Base-by-base conservation (phyloP, 2,329 filamentous ascomycete species). In the Cercospora beticola region DNA sequence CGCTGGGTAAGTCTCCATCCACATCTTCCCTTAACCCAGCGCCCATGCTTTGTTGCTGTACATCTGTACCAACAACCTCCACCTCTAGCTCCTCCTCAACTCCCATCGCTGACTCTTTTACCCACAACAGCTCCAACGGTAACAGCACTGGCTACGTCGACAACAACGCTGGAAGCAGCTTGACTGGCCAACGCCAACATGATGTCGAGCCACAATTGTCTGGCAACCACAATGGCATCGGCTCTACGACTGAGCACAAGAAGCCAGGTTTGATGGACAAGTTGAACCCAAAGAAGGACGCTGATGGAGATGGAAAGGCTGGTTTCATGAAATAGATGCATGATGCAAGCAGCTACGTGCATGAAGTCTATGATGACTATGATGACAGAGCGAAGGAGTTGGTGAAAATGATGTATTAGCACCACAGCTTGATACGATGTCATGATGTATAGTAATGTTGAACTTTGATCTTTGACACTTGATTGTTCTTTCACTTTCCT, bases 221-320 rank as follows among this genome's bases (percentile, higher is more conserved):
- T n/a, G 66, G 66, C 33, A 52, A 33, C 46, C 30, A 68, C 66
- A 65, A 66, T 6, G 18, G 36, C 43, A 59, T 31, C 9, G 59
- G 36, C 43, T 71, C 68, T 12, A 65, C 33, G 1, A 40, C 62
- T 16, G 30, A 59, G 28, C 56, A 59, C 28, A 59, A 78, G 59
- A 86, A 86, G 78, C 81, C 85, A 1, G 78, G 80, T 16, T 70
- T 88, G 68, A 75, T 85, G 77, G 82, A 87, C 66, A 85, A 83
- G 75, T 68, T 88, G 43, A 88, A 88, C 78, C 86, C 86, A 1
- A 82, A 78, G 77, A 81, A 79, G 49, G 86, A 88, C 73, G 70
- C 85, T 30, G 81, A 87, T 71, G 79, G 83, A 46, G 86, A 88
- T 77, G 86, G 86, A 67, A 86, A 87, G 81, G 78, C 79, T 30